Base-by-base conservation (phyloP, 257 asterid species). In the Jaltomata sinuosa region DNA sequence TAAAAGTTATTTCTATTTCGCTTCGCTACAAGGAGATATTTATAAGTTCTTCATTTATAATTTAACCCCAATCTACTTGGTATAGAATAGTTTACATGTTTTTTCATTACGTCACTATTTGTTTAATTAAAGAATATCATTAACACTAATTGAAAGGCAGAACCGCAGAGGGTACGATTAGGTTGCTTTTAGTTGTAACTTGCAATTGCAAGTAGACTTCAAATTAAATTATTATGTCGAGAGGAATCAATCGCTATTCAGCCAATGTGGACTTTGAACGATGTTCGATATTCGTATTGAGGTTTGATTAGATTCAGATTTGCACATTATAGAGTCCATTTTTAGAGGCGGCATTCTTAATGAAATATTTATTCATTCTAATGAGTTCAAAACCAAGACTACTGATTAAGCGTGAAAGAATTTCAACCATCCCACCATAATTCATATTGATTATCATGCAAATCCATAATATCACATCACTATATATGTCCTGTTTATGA, bases 101-200 rank as follows among this genome's bases (percentile, higher is more conserved):
- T n/a, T n/a, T n/a, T n/a, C n/a, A n/a, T n/a, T n/a, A n/a, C n/a
- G n/a, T n/a, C n/a, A n/a, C n/a, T n/a, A n/a, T n/a, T n/a, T n/a
- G 42, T 21, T n/a, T 0, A 72, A 15, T 1, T 72, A 42, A 1
- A 4, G 6, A 0, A 42, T 22, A 72, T 6, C 5, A 42, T 11
- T 22, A 27, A 21, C 14, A 9, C 4, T 15, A 47, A 47, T 47
- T 16, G 22, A 47, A 36, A 76, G 52, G 40, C 21, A 25, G 61
- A 67, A 12, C 16, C 14, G 2, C 74, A 65, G 6, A 68, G 76
- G 22, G 47, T 68, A 68, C 29, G 4, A 25, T 74, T 45, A 45
- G 25, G 59, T 27, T 76, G 42, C 81, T 47, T 45, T 47, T 76
- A 76, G 81, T 47, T 47, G 61, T 45, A 76, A 47, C 61, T 25